Evolutionary conservation across 1,284 basidiomycete genomes (phyloP).

Genomic region (Hypsizygus ulmarius): DNA sequence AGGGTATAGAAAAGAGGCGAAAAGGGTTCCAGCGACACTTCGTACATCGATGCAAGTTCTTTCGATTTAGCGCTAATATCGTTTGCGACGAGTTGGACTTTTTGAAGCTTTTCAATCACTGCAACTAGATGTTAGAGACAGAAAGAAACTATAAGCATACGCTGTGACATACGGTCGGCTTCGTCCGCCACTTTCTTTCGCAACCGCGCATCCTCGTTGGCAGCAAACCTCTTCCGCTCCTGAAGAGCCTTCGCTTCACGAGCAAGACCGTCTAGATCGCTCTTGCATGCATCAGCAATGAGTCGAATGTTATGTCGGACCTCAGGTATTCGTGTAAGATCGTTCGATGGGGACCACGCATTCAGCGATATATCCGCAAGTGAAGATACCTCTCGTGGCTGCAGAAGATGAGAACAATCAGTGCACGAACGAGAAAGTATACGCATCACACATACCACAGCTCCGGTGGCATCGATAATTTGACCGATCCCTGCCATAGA

Average conservation of each 20-base stretch:
- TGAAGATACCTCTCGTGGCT: conserved; percentile 83
- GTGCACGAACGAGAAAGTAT: neutral
- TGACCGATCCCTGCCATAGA: conserved; percentile 64
- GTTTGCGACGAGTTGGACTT: conserved; percentile 69
- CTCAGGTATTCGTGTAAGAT: conserved; percentile 88
- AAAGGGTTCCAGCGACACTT: conserved; percentile 70
- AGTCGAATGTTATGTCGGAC: conserved; percentile 92
- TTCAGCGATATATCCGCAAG: conserved; percentile 76
- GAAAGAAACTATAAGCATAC: neutral
- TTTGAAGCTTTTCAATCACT: conserved; percentile 78
- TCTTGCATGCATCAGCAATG: conserved; percentile 79
- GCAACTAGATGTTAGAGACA: conserved; percentile 19
- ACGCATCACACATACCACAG: conserved; percentile 58
- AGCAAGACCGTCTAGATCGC: conserved; percentile 84
- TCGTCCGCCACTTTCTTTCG: conserved; percentile 69
- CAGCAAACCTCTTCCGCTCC: conserved; percentile 74
- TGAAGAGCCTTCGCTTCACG: conserved; percentile 84
- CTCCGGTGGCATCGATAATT: conserved; percentile 93
- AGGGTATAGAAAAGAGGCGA: conserved; percentile 70
- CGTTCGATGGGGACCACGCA: conserved; percentile 82
- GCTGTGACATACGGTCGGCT: conserved; percentile 60
- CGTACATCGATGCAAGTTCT: conserved; percentile 59
- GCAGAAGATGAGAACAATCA: conserved; percentile 9
- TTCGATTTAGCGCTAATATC: conserved; percentile 67
- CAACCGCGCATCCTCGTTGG: conserved; percentile 68